Evolutionary conservation across 176 grass and related monocot genomes (phyloP), one percentile per base, ranked within the genome.

Genomic region (Rhynchospora tenuis): DNA sequence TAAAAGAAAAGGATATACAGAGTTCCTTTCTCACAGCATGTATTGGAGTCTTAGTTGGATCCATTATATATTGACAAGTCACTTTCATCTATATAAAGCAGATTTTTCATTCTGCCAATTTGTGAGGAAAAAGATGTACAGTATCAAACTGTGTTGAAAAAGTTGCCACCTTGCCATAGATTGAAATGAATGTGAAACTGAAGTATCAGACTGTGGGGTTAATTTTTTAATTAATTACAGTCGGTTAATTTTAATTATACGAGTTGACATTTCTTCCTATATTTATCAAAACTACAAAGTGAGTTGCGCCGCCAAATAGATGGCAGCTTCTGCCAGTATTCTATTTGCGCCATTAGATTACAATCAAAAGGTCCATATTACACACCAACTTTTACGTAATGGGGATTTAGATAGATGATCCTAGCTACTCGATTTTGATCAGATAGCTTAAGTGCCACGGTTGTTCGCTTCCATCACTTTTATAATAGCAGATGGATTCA

Each of bases 41-140:
- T 88, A 91, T 88, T 79, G 43, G 61, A 65, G 56, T 93, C 87
- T 91, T 92, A 95, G 93, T 91, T 90, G 87, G 85, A 90, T 73
- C 78, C 88, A 72, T 85, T 64, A 83, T 71, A 64, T 16, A 81
- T 8, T 12, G 79, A 73, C 23, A 81, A 65, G 83, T 90, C 90
- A 33, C 73, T 67, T 33, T 92, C 90, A 58, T 54, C 23, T 81
- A 64, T 58, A 89, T 67, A 55, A 80, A 80, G 77, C 24, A 45
- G 42, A 45, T 14, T 80, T 66, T 31, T 28, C 63, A 63, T 85
- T 86, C 46, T 80, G 60, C 60, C 20, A 9, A 79, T 66, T 80
- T 48, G 44, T 43, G 54, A 82, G 44, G 42, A 82, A 82, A 82
- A 82, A 50, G 5, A 28, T 51, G 48, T 51, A 51, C 26, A 14